Evolutionary conservation across 768 basidiomycete genomes (phyloP).

Genomic region (Phlegmacium glaucopus): DNA sequence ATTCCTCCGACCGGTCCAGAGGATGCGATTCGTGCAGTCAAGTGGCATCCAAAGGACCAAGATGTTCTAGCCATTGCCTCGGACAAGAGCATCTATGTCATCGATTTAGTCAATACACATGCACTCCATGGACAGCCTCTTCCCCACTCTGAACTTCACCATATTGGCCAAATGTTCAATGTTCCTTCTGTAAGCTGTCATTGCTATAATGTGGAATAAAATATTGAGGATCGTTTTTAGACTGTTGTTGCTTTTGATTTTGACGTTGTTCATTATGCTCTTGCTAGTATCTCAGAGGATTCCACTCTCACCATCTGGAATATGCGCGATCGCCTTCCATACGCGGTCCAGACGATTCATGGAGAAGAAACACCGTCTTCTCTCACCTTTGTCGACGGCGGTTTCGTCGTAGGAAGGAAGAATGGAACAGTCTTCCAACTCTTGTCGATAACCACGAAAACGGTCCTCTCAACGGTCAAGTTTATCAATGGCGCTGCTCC

Average conservation of each 20-base stretch:
- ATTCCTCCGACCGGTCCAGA: conserved; percentile 57
- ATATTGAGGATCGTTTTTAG: conserved; percentile 31
- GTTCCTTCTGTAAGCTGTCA: conserved; percentile 58
- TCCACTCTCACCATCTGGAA: conserved; percentile 83
- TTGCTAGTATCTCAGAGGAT: conserved; percentile 81
- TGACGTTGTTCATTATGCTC: conserved; percentile 69
- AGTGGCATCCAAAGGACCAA: conserved; percentile 84
- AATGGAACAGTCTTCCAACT: conserved; percentile 85
- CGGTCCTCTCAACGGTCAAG: conserved; percentile 73
- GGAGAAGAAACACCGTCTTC: conserved; percentile 84
- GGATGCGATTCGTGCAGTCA: conserved; percentile 74
- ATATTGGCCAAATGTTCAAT: conserved; percentile 64
- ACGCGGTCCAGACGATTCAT: conserved; percentile 70
- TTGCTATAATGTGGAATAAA: neutral
- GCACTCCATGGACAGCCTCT: conserved; percentile 63
- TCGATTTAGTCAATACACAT: conserved; percentile 66
- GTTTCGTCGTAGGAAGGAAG: conserved; percentile 80
- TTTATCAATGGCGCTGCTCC: conserved; percentile 60
- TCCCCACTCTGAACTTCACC: conserved; percentile 64
- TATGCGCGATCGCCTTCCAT: conserved; percentile 70
- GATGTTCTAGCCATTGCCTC: conserved; percentile 84
- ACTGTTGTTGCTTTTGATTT: conserved; percentile 84
- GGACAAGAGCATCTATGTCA: conserved; percentile 68
- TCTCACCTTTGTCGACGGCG: conserved; percentile 80
- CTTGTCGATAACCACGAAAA: conserved; percentile 69